These are phyloP conservation scores for Lagerstroemia speciosa DNA, from an alignment of 345 rosid species.

Conservation along the genomic window DNA sequence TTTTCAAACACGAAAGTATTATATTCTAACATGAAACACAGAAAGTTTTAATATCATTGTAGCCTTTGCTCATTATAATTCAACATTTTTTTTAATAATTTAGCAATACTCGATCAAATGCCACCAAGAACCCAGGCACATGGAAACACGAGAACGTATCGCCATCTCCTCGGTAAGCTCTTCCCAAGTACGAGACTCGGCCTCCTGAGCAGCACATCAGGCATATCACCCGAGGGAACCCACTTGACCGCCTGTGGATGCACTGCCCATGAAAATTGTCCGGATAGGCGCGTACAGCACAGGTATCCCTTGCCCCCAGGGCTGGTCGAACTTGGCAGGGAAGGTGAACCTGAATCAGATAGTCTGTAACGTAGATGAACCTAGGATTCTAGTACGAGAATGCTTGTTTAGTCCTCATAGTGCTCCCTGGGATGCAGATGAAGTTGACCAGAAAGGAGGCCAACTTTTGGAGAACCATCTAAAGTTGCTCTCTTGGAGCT, in stretches of 20 bases:
- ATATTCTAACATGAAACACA: too few species aligned
- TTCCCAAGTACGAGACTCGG: conserved; percentile 8
- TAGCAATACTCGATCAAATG: neutral
- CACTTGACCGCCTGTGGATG: conserved; percentile 53
- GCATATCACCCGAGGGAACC: conserved; percentile 40
- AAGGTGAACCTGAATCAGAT: neutral
- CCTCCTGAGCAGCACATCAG: conserved; percentile 46
- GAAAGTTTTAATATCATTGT: too few species aligned
- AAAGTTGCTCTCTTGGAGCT: conserved; percentile 10
- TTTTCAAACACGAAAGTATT: too few species aligned
- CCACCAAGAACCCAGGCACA: conserved; percentile 26
- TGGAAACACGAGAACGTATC: conserved; percentile 35
- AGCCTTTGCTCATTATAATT: too few species aligned
- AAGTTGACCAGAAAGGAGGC: conserved; percentile 17
- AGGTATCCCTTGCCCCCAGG: conserved; percentile 33
- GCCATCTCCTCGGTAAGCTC: conserved; percentile 36
- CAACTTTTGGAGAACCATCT: conserved; percentile 23
- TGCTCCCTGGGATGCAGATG: conserved; percentile 11
- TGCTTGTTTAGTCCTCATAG: conserved; percentile 15
- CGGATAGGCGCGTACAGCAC: conserved; percentile 60
- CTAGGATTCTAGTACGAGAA: neutral
- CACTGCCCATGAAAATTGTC: conserved; percentile 63
- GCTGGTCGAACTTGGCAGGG: neutral
- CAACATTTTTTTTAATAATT: too few species aligned
- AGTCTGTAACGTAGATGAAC: too few species aligned